phyloP scores from a whole-genome alignment of 2,329 filamentous ascomycete genomes.

The Sporothrix protearum region DNA sequence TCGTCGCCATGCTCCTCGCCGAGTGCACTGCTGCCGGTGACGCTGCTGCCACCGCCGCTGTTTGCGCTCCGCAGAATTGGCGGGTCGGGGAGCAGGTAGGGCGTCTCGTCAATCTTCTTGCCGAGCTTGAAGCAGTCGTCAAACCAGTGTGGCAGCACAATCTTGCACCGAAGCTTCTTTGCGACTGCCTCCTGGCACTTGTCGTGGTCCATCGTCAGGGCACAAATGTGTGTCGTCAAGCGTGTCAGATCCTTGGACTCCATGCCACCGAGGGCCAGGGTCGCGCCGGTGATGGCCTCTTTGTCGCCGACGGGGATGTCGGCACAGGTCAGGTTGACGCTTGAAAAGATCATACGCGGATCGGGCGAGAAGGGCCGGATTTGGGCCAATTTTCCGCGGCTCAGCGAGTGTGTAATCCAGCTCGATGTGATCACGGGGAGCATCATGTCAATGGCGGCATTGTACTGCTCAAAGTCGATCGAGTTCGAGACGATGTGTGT shows the following conservation, averaged over 20 bases:
- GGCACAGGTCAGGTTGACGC: conserved; percentile 76
- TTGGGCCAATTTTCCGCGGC: conserved; percentile 67
- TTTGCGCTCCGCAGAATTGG: conserved; percentile 61
- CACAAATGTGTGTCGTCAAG: conserved; percentile 83
- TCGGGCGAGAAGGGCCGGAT: conserved; percentile 86
- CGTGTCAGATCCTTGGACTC: conserved; percentile 69
- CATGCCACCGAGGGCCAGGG: conserved; percentile 82
- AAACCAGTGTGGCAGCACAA: conserved; percentile 96
- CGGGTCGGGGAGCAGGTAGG: conserved; percentile 81
- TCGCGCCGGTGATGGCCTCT: conserved; percentile 86
- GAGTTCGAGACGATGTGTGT: conserved; percentile 65
- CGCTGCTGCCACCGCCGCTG: conserved; percentile 42
- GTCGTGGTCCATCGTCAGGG: conserved; percentile 69
- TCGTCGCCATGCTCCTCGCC: conserved; percentile 38
- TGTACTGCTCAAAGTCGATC: conserved; percentile 88
- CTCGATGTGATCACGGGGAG: conserved; percentile 77
- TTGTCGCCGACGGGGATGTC: conserved; percentile 83
- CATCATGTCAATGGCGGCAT: conserved; percentile 68
- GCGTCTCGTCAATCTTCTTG: conserved; percentile 81
- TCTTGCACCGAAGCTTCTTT: conserved; percentile 69
- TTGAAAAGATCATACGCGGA: conserved; percentile 82
- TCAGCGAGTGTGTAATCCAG: conserved; percentile 73
- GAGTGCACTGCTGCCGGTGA: conserved; percentile 33
- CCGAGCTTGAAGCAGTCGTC: conserved; percentile 94
- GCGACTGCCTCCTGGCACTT: conserved; percentile 62